A percentile compares a stretch with the other conserved stretches of the same genome.
Evolutionary conservation across 139 green algal species (phyloP).

Genomic region (Picochlorum costavermella): DNA sequence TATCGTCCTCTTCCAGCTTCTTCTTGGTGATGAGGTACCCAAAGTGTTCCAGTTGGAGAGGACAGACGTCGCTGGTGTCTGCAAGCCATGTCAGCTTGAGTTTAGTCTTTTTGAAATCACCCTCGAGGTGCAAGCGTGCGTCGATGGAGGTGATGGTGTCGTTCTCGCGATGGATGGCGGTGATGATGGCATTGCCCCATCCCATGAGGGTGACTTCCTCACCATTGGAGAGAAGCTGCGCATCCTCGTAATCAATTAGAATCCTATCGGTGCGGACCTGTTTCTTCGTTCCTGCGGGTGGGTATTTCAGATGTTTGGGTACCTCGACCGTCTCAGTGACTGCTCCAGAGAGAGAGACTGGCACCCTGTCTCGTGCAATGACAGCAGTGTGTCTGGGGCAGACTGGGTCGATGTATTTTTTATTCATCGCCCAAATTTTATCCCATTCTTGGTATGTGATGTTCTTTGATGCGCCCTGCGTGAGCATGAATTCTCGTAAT

Average conservation of each 20-base stretch:
- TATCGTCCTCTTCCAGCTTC: slow-evolving; percentile 89
- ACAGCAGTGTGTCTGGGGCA: slow-evolving; percentile 85
- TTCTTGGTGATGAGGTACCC: slow-evolving; percentile 93
- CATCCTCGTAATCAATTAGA: slow-evolving; percentile 85
- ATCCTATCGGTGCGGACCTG: slow-evolving; percentile 37
- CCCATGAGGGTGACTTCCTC: slow-evolving; percentile 98
- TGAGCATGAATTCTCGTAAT: slow-evolving; percentile 92
- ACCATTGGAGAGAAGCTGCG: slow-evolving; percentile 55
- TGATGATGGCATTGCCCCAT: slow-evolving; percentile 92
- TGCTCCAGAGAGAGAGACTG: slow-evolving; percentile 52
- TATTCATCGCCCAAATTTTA: slow-evolving; percentile 99
- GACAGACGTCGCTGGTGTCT: slow-evolving; percentile 35
- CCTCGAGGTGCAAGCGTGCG: slow-evolving; percentile 71
- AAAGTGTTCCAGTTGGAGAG: slow-evolving; percentile 64
- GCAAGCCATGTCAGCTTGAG: slow-evolving; percentile 96
- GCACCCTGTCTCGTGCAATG: slow-evolving; percentile 29
- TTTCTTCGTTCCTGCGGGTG: slow-evolving; percentile 66
- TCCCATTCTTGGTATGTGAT: slow-evolving; percentile 90
- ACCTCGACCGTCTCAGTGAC: slow-evolving; percentile 50
- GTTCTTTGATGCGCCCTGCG: slow-evolving; percentile 89
- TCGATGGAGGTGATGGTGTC: slow-evolving; percentile 17
- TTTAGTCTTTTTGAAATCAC: slow-evolving; percentile 91
- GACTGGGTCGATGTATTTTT: slow-evolving; percentile 78
- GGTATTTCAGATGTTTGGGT: slow-evolving; percentile 88
- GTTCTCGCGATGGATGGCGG: slow-evolving; percentile 9